Percentiles rank a stretch among this genome's conserved stretches.
Evolutionary conservation across 495 filamentous ascomycete species (phyloP).

Genomic region (Penicillium parvum): DNA sequence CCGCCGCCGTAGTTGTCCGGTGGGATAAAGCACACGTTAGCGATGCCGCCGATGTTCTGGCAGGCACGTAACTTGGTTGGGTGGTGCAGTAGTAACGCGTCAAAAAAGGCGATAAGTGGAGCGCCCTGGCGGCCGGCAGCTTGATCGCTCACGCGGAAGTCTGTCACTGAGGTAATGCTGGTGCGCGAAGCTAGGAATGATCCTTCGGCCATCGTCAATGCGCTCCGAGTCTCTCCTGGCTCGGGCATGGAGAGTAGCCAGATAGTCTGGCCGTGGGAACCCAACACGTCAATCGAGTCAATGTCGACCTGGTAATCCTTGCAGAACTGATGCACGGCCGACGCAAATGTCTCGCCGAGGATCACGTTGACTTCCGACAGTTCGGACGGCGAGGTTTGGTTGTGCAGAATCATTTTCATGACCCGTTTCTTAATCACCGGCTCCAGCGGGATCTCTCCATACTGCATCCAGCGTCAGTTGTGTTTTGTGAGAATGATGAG

Average conservation of each 20-base stretch:
- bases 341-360: background rate
- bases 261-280: background rate
- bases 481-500: too few species aligned
- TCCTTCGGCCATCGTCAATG: background rate
- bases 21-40: background rate
- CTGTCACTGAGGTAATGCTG: background rate
- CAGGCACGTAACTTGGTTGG: background rate
- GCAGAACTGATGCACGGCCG: background rate
- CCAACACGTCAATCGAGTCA: background rate
- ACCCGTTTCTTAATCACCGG: constrained; percentile 46
- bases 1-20: background rate
- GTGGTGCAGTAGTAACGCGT: background rate
- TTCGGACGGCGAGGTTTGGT: background rate
- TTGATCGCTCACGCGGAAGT: background rate
- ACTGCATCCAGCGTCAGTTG: constrained; percentile 14
- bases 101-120: background rate
- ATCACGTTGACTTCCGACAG: background rate
- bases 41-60: background rate
- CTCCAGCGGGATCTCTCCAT: constrained; percentile 43
- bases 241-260: background rate
- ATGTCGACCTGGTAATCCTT: background rate
- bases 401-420: background rate
- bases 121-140: background rate
- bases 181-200: background rate
- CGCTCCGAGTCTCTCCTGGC: background rate